Evolutionary conservation across 352 stramenopile genomes (phyloP), one percentile per base, ranked within the genome.

Genomic region (Saprolegnia parasitica): DNA sequence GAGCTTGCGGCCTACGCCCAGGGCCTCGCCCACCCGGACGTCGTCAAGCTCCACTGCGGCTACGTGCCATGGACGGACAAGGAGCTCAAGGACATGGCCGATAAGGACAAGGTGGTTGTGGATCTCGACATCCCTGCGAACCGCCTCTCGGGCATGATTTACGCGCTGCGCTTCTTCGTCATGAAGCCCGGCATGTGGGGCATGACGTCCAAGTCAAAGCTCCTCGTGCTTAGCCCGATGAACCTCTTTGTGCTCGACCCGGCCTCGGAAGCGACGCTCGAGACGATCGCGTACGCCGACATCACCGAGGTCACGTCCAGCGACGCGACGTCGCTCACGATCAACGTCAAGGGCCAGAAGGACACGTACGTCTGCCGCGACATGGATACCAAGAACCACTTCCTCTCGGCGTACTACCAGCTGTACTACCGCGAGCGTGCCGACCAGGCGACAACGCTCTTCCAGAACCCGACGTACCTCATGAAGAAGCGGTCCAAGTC

Each of bases 401-500:
- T 95, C 60, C 74, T 95, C 16, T 95, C 87, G 1, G 81, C 86
- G 21, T 95, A 95, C 67, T 95, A 94, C 56, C 85, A 94, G 61
- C 72, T 95, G 11, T 63, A 70, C 50, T 70, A 63, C 39, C 76
- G 86, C 45, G 85, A 95, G 56, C 81, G 87, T 11, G 35, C 47
- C 20, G 58, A 66, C 16, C 58, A 66, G 46, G 58, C 58, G 4
- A 39, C 58, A 21, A 70, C 50, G 13, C 35, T 70, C 20, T 70
- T 70, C 63, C 63, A 70, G 29, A 63, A 49, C 42, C 63, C 92
- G 74, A 92, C 83, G 23, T 93, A 93, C 66, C 78, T 79, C 0
- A 90, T 95, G 84, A 83, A 77, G 6, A 95, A 95, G 68, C 83
- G 91, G 10, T 93, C 85, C 57, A 89, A 83, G n/a, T 91, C 84